These are phyloP conservation scores for Candida schatavii DNA, from an alignment of 805 yeast species.

Conservation along the genomic window DNA sequence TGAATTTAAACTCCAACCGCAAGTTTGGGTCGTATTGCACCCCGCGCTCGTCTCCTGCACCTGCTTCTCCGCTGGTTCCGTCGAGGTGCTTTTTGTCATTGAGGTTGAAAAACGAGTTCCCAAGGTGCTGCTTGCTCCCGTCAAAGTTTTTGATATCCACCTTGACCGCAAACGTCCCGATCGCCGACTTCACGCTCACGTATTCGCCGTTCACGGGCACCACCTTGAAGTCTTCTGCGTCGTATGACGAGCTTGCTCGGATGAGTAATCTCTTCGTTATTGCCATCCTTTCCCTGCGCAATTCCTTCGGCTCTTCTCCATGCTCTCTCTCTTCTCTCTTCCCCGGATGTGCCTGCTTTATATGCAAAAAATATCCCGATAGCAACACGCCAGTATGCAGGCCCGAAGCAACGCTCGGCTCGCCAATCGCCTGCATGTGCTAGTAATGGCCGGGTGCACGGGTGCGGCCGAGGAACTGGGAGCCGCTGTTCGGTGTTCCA, in stretches of 20 bases:
- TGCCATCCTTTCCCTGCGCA: constrained; percentile 2
- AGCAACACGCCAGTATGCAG: too few relatives aligned
- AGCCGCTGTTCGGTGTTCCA: too few relatives aligned
- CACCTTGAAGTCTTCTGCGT: constrained; percentile 16
- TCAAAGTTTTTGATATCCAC: constrained; percentile 48
- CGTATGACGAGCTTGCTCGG: constrained; percentile 26
- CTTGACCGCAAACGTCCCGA: constrained; percentile 36
- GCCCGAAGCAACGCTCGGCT: too few relatives aligned
- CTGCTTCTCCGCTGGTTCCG: constrained; percentile 10
- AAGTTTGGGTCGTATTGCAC: constrained; percentile 19
- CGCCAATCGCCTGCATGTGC: too few relatives aligned
- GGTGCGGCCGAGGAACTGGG: too few relatives aligned
- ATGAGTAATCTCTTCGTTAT: constrained; percentile 32
- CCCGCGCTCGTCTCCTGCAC: constrained; percentile 34
- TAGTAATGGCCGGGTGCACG: too few relatives aligned
- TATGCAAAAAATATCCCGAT: too few relatives aligned
- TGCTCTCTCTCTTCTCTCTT: too few relatives aligned
- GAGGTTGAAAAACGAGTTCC: constrained; percentile 30
- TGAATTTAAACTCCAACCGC: constrained; percentile 34
- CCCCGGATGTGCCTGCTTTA: too few relatives aligned
- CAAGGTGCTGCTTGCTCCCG: constrained; percentile 37
- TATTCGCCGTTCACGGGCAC: constrained; percentile 45
- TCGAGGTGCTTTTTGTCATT: constrained; percentile 27
- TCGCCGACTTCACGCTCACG: constrained; percentile 32
- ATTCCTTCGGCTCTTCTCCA: too few relatives aligned